phyloP scores from a whole-genome alignment of 73 alveolate genomes.

The Paramecium bursaria region DNA sequence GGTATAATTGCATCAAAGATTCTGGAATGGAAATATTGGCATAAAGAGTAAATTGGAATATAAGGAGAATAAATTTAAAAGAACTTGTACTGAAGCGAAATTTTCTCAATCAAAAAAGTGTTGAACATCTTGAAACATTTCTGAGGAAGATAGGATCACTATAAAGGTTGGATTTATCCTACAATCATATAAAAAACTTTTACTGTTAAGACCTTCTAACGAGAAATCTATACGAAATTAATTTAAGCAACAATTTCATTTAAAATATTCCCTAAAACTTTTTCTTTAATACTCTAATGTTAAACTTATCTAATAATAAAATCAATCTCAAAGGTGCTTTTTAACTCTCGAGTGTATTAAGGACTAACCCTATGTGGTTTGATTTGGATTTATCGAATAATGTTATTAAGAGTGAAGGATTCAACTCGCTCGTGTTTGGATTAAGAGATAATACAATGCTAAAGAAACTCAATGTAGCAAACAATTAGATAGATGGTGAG shows the following conservation, averaged over 20 bases:
- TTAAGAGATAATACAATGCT: conserved; percentile 33
- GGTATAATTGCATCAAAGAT: background rate
- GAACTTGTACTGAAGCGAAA: conserved; percentile 17
- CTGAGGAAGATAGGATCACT: background rate
- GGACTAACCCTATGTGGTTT: conserved; percentile 21
- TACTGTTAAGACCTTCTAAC: background rate
- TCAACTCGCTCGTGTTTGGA: conserved; percentile 34
- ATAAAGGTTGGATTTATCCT: conserved; percentile 25
- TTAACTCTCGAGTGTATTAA: background rate
- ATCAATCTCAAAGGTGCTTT: conserved; percentile 22
- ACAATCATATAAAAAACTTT: conserved; percentile 29
- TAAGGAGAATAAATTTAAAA: conserved; percentile 1
- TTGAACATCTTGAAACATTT: conserved; percentile 1
- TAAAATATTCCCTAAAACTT: background rate
- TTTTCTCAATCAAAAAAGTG: background rate
- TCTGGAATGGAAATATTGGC: conserved; percentile 14
- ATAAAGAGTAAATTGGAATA: conserved; percentile 47
- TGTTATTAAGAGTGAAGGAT: conserved; percentile 35
- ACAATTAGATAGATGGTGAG: conserved; percentile 45
- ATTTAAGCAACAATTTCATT: conserved; percentile 12
- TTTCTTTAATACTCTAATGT: background rate
- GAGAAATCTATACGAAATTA: conserved; percentile 27
- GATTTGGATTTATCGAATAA: conserved; percentile 12
- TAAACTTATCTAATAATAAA: conserved; percentile 14
- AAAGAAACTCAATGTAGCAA: conserved; percentile 31